Base-by-base conservation (phyloP, 2,329 filamentous ascomycete species). In the Exophiala mesophila region DNA sequence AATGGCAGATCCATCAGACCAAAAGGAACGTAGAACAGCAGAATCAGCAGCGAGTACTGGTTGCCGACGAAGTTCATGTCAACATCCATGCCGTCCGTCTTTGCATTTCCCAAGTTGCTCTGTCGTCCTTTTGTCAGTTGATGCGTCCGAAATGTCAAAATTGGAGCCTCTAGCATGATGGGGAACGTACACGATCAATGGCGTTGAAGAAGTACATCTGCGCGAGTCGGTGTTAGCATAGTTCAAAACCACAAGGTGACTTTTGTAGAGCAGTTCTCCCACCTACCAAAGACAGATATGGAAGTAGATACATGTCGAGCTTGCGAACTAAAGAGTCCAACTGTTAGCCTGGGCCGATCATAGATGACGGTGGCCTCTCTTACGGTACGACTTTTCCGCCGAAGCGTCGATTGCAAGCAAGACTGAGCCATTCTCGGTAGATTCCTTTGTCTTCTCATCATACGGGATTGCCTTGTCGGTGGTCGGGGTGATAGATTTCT, bases 11-110 rank as follows among this genome's bases (percentile, higher is more conserved):
- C 69, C 38, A 63, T 70, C 1, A 74, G 52, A 1, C 70, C 70
- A 45, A 72, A 72, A 0, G 72, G 72, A 2, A 75, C 64, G 42
- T 74, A 73, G 48, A 75, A 75, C 0, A 75, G 56, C 3, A 74
- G 53, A 4, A 75, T 66, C 4, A 71, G 50, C n/a, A 71, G 52
- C 0, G 64, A 69, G 44, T 69, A 71, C 30, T 67, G 55, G 29
- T 71, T 61, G 8, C 65, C 68, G 0, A 54, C 64, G 44, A 68
- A 72, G 41, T 49, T 60, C 36, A 64, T 57, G 36, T 74, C 71
- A 13, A 55, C 50, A n/a, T 68, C 64, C 33, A 69, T 59, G 3
- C 69, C 70, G 40, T 73, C 69, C 0, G 71, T 74, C 45, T 75
- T 71, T 0, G 73, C 69, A 37, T 72, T 72, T 17, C 67, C 67